phyloP scores from a whole-genome alignment of 1,139 yeast species.

The Saccharomyces uvarum region DNA sequence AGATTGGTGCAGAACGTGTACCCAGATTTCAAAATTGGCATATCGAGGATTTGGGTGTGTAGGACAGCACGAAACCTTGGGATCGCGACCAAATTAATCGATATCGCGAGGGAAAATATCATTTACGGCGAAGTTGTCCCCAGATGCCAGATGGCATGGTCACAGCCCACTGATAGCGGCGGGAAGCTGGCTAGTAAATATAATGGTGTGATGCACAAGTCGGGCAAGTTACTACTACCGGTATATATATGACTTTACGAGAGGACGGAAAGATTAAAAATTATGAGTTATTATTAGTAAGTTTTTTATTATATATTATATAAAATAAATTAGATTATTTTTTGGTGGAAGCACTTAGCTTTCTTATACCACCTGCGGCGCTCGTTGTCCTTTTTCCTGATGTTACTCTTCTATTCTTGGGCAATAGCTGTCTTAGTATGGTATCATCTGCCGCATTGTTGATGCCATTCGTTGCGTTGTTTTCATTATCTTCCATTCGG shows the following conservation, averaged over 20 bases:
- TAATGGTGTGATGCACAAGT: slow-evolving; percentile 27
- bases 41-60: slow-evolving; percentile 33
- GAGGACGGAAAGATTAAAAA: background rate
- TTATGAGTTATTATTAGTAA: slow-evolving; percentile 2
- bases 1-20: slow-evolving; percentile 21
- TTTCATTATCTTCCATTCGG: slow-evolving; percentile 2
- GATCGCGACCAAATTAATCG: slow-evolving; percentile 26
- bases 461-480: slow-evolving; percentile 2
- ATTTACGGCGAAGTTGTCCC: slow-evolving; percentile 16
- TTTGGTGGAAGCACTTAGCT: slow-evolving; percentile 28
- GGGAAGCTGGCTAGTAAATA: slow-evolving; percentile 28
- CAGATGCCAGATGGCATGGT: slow-evolving; percentile 29
- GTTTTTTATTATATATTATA: background rate
- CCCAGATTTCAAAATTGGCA: slow-evolving; percentile 26
- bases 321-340: slow-evolving; percentile 11
- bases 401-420: slow-evolving; percentile 26
- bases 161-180: slow-evolving; percentile 33
- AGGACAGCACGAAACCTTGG: slow-evolving; percentile 22
- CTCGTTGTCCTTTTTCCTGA: slow-evolving; percentile 31
- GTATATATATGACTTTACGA: slow-evolving; percentile 21
- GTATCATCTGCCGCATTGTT: slow-evolving; percentile 10
- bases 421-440: slow-evolving; percentile 25
- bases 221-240: slow-evolving; percentile 29
- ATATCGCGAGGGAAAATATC: slow-evolving; percentile 24
- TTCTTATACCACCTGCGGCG: slow-evolving; percentile 30